Base-by-base conservation (phyloP, 2,329 filamentous ascomycete species). In the Xylariaceae sp. region DNA sequence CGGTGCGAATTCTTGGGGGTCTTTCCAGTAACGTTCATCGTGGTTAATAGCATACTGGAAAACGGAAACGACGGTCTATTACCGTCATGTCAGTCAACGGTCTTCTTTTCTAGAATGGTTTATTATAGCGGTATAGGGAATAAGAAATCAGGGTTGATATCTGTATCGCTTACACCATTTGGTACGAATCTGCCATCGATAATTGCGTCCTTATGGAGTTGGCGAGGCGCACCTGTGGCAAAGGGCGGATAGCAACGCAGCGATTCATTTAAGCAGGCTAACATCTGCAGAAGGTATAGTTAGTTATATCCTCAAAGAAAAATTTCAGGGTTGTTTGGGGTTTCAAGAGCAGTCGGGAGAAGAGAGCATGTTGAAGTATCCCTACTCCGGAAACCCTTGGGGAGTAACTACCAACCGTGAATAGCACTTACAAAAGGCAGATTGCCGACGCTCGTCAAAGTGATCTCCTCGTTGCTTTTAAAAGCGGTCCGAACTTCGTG, bases 191-290 rank as follows among this genome's bases (percentile, higher is more conserved):
- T 51, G 11, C 65, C 69, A 2, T 57, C 50, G 19, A 72, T 47
- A 3, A 53, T 58, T 4, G 56, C 59, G 40, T 68, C 69, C 2
- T 69, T 68, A 21, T 56, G 48, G 3, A 66, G 65, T 3, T 37
- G 2, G n/a, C 70, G 44, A 0, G 67, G 65, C 8, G 71, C 37
- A 1, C 64, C 64, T 7, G 19, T 33, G 0, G 58, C 54, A 21
- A 68, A 66, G 1, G 70, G 70, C 7, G 78, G 77, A 52, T 78
- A 80, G 39, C 74, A 66, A 6, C 78, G 71, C 34, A 81, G 59
- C 1, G 69, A 62, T 65, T 81, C 78, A 26, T 79, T 71, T 6
- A 80, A 65, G 45, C 68, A 72, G 3, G 77, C 78, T 11, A 73
- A 63, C 65, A 80, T 71, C 59, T 61, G 36, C n/a, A 23, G 4